Evolutionary conservation across 176 grass and related monocot genomes (phyloP), one percentile per base, ranked within the genome.

Genomic region (Juncus effusus): DNA sequence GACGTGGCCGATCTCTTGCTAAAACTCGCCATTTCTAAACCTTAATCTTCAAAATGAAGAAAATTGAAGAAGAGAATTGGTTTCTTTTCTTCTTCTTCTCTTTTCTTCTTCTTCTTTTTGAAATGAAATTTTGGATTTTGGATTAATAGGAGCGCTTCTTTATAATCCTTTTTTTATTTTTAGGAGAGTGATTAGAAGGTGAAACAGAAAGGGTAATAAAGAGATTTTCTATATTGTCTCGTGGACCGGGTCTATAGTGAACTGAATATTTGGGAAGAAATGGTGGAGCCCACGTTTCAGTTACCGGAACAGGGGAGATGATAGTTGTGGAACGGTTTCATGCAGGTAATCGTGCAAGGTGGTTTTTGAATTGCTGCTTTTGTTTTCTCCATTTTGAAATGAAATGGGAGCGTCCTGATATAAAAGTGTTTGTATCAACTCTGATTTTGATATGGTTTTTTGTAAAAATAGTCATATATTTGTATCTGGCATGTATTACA

Each of bases 1-100:
- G 80, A 86, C 79, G 89, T 83, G 10, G 73, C 64, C 19, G 49
- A 82, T 50, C 61, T 51, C 36, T 72, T 80, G 56, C 40, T 70
- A 10, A 41, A 60, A 65, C 63, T 67, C 38, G 45, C n/a, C 4
- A 39, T 75, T 49, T 61, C 71, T 49, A 72, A 72, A 72, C 69
- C 54, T 53, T 72, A 72, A 40, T 10, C 36, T 8, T 60, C 42
- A 14, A 41, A 72, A 57, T 53, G 28, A 45, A 40, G 6, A 2
- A 42, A 72, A 72, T 13, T 14, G 38, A 72, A 72, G 0, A 14
- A 44, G 10, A 59, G 36, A 45, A 41, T 71, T 7, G 67, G 10
- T 70, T 56, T 16, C 41, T 71, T 0, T 47, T 6, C 6, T 47
- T 47, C 1, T 47, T 28, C 19, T 28, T 28, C 19, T 28, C 13